Evolutionary conservation across 1,284 basidiomycete genomes (phyloP).

Genomic region (Malassezia brasiliensis): DNA sequence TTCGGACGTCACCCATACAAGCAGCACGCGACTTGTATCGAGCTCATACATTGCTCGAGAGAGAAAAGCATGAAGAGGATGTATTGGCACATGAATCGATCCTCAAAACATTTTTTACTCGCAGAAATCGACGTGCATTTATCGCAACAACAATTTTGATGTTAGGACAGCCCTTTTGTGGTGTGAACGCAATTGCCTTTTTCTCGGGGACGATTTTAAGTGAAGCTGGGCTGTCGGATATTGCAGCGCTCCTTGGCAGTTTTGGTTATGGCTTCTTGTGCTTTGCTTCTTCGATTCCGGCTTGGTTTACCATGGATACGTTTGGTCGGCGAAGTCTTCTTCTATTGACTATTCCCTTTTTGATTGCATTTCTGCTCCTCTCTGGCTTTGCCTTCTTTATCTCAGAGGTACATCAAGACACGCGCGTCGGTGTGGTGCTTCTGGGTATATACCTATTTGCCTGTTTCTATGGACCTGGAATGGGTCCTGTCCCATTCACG

Average conservation of each 20-base stretch:
- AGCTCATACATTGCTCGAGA: conserved; percentile 53
- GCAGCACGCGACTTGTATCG: conserved; percentile 59
- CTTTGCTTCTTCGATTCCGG: conserved; percentile 39
- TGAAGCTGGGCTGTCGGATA: background rate
- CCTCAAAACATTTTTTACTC: conserved; percentile 4
- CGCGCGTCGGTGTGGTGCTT: conserved; percentile 27
- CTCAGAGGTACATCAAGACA: conserved; percentile 25
- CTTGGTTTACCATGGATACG: conserved; percentile 34
- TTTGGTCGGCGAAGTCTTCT: conserved; percentile 35
- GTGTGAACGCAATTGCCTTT: conserved; percentile 35
- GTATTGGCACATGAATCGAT: conserved; percentile 49
- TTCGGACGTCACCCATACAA: conserved; percentile 62
- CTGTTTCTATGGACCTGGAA: conserved; percentile 60
- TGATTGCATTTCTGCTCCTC: conserved; percentile 27
- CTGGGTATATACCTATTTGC: conserved; percentile 57
- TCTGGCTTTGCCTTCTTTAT: conserved; percentile 51
- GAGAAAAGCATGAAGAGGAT: conserved; percentile 57
- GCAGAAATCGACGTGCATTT: conserved; percentile 56
- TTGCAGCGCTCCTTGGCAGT: conserved; percentile 30
- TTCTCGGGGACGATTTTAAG: conserved; percentile 21
- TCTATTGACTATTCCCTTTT: conserved; percentile 33
- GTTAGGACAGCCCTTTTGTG: conserved; percentile 25
- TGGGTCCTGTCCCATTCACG: conserved; percentile 65
- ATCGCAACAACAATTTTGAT: conserved; percentile 51
- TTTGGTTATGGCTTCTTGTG: conserved; percentile 39